phyloP scores from a whole-genome alignment of 2,329 filamentous ascomycete genomes.

The Colletotrichum costaricense region DNA sequence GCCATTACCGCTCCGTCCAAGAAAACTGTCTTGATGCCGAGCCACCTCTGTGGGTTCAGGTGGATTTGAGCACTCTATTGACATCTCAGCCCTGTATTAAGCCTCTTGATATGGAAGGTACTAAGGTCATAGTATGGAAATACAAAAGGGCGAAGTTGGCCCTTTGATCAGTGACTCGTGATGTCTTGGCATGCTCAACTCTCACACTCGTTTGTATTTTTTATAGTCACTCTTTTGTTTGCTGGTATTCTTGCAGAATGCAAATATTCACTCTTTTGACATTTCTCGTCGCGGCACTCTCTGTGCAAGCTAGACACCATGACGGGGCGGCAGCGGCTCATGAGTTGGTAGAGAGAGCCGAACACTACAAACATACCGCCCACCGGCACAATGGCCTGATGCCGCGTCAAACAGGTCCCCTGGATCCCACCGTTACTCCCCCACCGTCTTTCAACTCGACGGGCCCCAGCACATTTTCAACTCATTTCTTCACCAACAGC shows the following conservation, averaged over 20 bases:
- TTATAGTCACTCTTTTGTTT: not conserved
- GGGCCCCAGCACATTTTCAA: slow-evolving; percentile 4
- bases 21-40: not conserved
- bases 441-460: slow-evolving; percentile 7
- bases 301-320: not conserved
- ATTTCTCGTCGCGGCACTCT: not conserved
- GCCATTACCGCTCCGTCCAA: not conserved
- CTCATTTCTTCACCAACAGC: not conserved
- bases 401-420: not conserved
- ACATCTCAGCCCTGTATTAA: not conserved
- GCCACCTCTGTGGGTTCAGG: not conserved
- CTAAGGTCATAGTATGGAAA: not conserved
- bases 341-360: not conserved
- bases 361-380: not conserved
- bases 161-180: not conserved
- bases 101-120: not conserved
- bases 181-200: not conserved
- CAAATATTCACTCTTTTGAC: not conserved
- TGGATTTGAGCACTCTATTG: not conserved
- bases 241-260: not conserved
- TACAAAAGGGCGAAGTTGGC: not conserved
- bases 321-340: not conserved
- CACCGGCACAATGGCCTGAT: not conserved
- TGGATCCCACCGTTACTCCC: not conserved
- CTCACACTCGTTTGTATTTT: not conserved